Evolutionary conservation across 345 rosid species (phyloP), one percentile per base, ranked within the genome.

Genomic region (Lepidium didymum): DNA sequence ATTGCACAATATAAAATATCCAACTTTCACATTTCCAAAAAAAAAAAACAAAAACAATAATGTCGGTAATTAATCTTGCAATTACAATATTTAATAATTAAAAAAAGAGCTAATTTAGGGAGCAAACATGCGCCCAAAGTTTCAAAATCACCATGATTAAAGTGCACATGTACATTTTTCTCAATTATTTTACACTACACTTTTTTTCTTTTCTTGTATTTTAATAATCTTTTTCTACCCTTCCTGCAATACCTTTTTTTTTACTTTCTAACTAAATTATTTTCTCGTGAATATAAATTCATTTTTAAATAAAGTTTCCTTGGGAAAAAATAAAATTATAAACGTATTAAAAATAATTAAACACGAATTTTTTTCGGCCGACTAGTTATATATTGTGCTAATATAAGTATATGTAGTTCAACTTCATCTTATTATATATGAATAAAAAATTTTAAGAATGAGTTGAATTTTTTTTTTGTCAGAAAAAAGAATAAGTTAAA

Each of bases 91-190:
- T 41, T 1, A 45, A 62, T 34, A 8, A 60, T n/a, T 14, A 45
- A 5, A 40, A 38, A 19, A 35, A 44, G 55, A 70, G 77, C 67
- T 56, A 40, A 64, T 64, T 58, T 40, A 73, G 67, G 70, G 68
- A 66, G 54, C 56, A 73, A 60, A 67, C 73, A 74, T 74, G 73
- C 78, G 37, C 78, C 44, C 51, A 51, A 67, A 66, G 14, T 60
- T 60, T 33, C 57, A 74, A 56, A 45, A 16, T 72, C 66, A 64
- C 50, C 56, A 60, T 74, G 38, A 74, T 74, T 67, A 52, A 57
- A 12, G 27, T 61, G 63, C 78, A 60, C 69, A 67, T 53, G 68
- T 10, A 46, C 76, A 62, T 12, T 45, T 0, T 41, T 36, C 29
- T 49, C 31, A 0, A 3, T 15, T 10, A 40, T 34, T 44, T 35